Evolutionary conservation across 345 rosid genomes (phyloP).

Genomic region (Rhizophora mangle): DNA sequence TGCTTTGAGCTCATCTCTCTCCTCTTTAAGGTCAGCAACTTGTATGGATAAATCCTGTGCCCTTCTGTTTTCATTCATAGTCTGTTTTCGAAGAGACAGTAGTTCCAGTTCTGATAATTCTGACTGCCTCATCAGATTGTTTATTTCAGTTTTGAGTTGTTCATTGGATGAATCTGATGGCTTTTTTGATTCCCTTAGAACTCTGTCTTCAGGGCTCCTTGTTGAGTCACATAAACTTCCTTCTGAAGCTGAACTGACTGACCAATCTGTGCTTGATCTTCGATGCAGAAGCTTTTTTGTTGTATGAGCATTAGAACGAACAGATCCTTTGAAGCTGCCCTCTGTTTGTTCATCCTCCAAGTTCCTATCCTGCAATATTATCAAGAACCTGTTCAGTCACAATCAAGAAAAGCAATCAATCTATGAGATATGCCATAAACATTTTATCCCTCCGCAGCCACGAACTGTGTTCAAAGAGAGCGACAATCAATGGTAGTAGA

Average conservation of each 20-base stretch:
- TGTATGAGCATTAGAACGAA: conserved; percentile 3
- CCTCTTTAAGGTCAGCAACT: conserved; percentile 45
- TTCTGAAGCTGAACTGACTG: conserved; percentile 71
- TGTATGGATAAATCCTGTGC: conserved; percentile 29
- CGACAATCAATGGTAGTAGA: conserved; percentile 4
- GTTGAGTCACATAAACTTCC: conserved; percentile 27
- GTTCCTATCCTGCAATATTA: conserved; percentile 14
- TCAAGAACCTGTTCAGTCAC: background rate
- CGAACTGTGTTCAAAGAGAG: background rate
- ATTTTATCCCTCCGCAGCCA: background rate
- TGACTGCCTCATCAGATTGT: conserved; percentile 22
- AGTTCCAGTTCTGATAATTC: conserved; percentile 28
- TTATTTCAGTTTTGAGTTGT: conserved; percentile 23
- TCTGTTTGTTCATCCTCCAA: conserved; percentile 19
- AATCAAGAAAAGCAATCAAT: conserved; percentile 10
- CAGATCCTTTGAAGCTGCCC: conserved; percentile 15
- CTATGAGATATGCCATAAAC: background rate
- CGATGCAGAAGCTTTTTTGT: conserved; percentile 38
- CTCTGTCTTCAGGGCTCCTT: conserved; percentile 22
- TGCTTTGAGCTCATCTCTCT: conserved; percentile 54
- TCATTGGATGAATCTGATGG: conserved; percentile 16
- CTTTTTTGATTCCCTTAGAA: conserved; percentile 14
- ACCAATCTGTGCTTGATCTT: conserved; percentile 92
- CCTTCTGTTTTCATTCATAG: conserved; percentile 22
- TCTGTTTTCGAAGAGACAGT: conserved; percentile 27